Evolutionary conservation across 257 asterid species (phyloP).

Genomic region (Verbascum thapsus): DNA sequence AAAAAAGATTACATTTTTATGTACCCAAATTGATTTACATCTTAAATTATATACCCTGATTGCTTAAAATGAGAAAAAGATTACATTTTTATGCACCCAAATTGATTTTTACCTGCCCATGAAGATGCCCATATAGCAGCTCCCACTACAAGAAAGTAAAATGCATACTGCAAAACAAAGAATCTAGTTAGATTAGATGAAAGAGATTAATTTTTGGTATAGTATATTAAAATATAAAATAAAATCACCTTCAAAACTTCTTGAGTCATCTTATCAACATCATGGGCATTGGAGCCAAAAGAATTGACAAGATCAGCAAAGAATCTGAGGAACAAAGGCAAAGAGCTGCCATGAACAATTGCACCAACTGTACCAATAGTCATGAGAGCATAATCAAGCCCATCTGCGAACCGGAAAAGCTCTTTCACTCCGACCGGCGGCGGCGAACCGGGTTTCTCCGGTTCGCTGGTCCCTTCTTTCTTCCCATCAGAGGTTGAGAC

Average conservation of each 20-base stretch:
- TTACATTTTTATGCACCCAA: too few species aligned
- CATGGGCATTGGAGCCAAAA: slow-evolving; percentile 81
- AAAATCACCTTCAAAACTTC: slow-evolving; percentile 83
- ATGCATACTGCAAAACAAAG: slow-evolving; percentile 78
- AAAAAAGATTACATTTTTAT: too few species aligned
- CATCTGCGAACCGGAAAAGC: slow-evolving; percentile 91
- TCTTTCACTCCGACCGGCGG: slow-evolving; percentile 57
- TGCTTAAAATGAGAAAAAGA: too few species aligned
- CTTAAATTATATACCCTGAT: too few species aligned
- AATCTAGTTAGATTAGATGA: neutral
- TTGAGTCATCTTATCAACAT: slow-evolving; percentile 94
- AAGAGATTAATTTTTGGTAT: neutral
- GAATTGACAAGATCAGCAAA: slow-evolving; percentile 99
- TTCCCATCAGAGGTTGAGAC: slow-evolving; percentile 39
- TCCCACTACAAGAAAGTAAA: slow-evolving; percentile 96
- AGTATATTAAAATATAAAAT: neutral
- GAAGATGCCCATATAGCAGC: slow-evolving; percentile 99
- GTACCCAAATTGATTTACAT: too few species aligned
- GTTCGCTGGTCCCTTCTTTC: slow-evolving; percentile 39
- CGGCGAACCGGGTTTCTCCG: slow-evolving; percentile 53
- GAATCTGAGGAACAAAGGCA: slow-evolving; percentile 94
- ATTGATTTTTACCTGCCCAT: slow-evolving; percentile 99
- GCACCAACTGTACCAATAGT: slow-evolving; percentile 86
- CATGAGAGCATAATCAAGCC: slow-evolving; percentile 80
- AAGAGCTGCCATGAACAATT: slow-evolving; percentile 86